phyloP scores from a whole-genome alignment of 768 basidiomycete species.

The Termitomyces sp. region DNA sequence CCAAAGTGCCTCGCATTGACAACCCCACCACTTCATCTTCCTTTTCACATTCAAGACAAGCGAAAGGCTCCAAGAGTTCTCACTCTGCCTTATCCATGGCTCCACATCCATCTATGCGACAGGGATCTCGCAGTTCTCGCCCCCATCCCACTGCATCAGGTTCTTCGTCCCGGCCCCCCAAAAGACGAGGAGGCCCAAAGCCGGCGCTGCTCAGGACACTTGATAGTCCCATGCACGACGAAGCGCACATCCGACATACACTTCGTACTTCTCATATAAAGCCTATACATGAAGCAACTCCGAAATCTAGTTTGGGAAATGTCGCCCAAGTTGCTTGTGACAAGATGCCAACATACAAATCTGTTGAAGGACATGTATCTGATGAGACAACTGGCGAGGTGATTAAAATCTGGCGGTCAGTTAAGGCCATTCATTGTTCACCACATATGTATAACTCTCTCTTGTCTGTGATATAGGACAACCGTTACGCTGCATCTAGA shows the following conservation, averaged over 20 bases:
- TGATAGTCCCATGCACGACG: slow-evolving; percentile 34
- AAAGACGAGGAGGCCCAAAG: slow-evolving; percentile 14
- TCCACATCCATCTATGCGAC: slow-evolving; percentile 17
- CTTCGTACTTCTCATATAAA: slow-evolving; percentile 32
- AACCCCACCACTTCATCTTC: slow-evolving; percentile 21
- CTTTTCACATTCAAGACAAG: slow-evolving; percentile 23
- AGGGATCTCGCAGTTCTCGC: slow-evolving; percentile 11
- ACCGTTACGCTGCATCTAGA: slow-evolving; percentile 40
- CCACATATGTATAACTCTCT: not conserved
- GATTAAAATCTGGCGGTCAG: slow-evolving; percentile 45
- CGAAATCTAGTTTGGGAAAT: slow-evolving; percentile 43
- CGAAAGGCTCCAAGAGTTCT: slow-evolving; percentile 7
- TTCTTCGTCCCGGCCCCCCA: slow-evolving; percentile 19
- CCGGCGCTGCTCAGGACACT: slow-evolving; percentile 16
- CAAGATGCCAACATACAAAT: slow-evolving; percentile 32
- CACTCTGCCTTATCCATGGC: slow-evolving; percentile 28
- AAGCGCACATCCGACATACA: slow-evolving; percentile 31
- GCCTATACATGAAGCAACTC: slow-evolving; percentile 30
- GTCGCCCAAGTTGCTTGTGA: slow-evolving; percentile 29
- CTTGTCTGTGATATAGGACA: slow-evolving; percentile 27
- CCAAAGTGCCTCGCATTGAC: slow-evolving; percentile 31
- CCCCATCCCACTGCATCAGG: slow-evolving; percentile 12
- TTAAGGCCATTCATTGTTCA: not conserved
- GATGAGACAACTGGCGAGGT: slow-evolving; percentile 20
- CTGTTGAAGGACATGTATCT: slow-evolving; percentile 26